These are phyloP conservation scores for Pluteus cervinus DNA, from an alignment of 768 basidiomycete genomes.

Conservation along the genomic window DNA sequence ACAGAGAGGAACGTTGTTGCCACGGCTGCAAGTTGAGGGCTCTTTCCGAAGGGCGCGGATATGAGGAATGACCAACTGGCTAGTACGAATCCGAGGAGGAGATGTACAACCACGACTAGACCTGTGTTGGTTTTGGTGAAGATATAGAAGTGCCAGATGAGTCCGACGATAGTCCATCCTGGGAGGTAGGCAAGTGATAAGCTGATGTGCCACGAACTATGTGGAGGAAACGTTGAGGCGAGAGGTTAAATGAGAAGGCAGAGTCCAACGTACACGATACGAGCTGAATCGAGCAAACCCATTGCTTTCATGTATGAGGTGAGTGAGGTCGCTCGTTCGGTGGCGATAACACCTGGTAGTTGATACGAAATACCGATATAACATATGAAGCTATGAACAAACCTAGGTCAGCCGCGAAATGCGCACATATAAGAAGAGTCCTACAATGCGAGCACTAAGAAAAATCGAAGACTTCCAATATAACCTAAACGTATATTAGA, in stretches of 20 bases:
- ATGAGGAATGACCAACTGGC: slow-evolving; percentile 71
- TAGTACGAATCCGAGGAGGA: slow-evolving; percentile 61
- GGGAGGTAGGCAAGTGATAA: slow-evolving; percentile 66
- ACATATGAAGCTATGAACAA: slow-evolving; percentile 47
- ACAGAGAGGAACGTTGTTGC: slow-evolving; percentile 60
- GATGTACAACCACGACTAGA: slow-evolving; percentile 56
- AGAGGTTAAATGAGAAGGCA: not conserved
- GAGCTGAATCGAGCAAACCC: slow-evolving; percentile 68
- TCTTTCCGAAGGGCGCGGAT: slow-evolving; percentile 64
- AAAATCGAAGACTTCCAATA: slow-evolving; percentile 50
- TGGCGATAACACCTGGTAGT: slow-evolving; percentile 62
- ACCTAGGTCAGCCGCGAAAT: no score
- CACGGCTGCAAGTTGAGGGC: slow-evolving; percentile 66
- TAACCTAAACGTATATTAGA: slow-evolving; percentile 37
- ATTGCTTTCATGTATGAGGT: slow-evolving; percentile 76
- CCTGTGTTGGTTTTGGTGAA: slow-evolving; percentile 55
- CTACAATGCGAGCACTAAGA: slow-evolving; percentile 66
- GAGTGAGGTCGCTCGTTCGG: slow-evolving; percentile 57
- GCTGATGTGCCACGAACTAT: slow-evolving; percentile 62
- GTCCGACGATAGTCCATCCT: slow-evolving; percentile 63
- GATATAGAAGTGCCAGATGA: slow-evolving; percentile 64
- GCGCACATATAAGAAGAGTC: no score
- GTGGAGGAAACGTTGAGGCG: slow-evolving; percentile 23
- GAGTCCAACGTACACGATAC: slow-evolving; percentile 42
- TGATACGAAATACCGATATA: slow-evolving; percentile 76